Evolutionary conservation across 345 rosid genomes (phyloP).

Genomic region (Ailanthus altissimus): DNA sequence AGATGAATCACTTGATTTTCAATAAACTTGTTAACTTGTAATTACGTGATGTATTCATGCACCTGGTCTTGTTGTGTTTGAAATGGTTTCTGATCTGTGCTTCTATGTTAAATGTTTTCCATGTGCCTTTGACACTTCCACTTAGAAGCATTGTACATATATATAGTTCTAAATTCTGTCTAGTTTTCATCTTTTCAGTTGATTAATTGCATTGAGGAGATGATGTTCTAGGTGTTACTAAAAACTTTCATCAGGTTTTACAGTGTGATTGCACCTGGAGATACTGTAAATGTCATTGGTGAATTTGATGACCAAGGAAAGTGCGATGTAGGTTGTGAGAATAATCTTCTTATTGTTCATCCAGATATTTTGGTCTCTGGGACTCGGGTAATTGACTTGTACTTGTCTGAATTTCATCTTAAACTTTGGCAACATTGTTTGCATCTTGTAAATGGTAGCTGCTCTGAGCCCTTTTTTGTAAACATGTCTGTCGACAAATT

Average conservation of each 20-base stretch:
- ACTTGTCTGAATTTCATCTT: conserved; percentile 18
- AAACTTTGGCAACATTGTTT: background rate
- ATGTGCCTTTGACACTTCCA: background rate
- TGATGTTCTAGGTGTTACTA: conserved; percentile 25
- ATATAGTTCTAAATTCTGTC: background rate
- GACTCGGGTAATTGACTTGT: conserved; percentile 62
- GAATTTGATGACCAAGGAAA: conserved; percentile 75
- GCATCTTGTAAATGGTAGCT: background rate
- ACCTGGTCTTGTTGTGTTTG: conserved; percentile 3
- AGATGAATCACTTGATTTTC: background rate
- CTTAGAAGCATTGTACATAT: background rate
- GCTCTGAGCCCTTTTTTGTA: background rate
- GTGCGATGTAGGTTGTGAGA: conserved; percentile 65
- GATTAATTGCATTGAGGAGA: background rate
- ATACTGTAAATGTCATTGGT: conserved; percentile 85
- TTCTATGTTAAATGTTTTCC: background rate
- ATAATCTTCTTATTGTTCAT: conserved; percentile 76
- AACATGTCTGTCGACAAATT: conserved; percentile 8
- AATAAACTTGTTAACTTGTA: background rate
- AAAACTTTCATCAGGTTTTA: conserved; percentile 56
- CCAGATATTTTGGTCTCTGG: conserved; percentile 91
- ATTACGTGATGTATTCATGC: background rate
- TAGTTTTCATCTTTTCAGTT: background rate
- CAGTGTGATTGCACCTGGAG: conserved; percentile 88
- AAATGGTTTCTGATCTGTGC: background rate